Percentiles rank a stretch among this genome's conserved stretches.
Evolutionary conservation across 2,329 filamentous ascomycete genomes (phyloP).

Genomic region (Fusarium sp.): DNA sequence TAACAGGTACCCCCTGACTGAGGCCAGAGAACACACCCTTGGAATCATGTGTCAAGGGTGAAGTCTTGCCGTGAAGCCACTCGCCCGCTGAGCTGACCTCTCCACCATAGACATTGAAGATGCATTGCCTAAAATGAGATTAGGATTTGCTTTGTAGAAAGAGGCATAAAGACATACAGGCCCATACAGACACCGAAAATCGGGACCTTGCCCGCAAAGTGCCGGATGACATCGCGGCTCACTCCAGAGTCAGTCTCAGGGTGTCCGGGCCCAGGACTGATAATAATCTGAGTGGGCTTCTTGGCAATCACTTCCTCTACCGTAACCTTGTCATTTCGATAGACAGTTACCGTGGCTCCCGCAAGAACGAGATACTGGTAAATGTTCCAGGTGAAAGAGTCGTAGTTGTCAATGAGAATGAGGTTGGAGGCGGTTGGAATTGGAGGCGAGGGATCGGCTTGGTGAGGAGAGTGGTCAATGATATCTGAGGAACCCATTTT

Average conservation of each 20-base stretch:
- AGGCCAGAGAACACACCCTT: slow-evolving; percentile 93
- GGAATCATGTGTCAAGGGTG: slow-evolving; percentile 84
- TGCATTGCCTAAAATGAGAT: slow-evolving; percentile 76
- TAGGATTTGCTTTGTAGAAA: not conserved
- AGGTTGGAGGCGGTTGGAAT: slow-evolving; percentile 87
- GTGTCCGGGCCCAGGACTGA: slow-evolving; percentile 95
- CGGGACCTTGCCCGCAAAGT: slow-evolving; percentile 95
- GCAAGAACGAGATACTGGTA: slow-evolving; percentile 99
- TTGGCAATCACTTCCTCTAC: slow-evolving; percentile 83
- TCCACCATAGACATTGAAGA: slow-evolving; percentile 92
- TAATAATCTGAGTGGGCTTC: slow-evolving; percentile 90
- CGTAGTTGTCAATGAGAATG: slow-evolving; percentile 97
- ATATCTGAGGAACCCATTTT: slow-evolving; percentile 61
- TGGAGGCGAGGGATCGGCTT: slow-evolving; percentile 77
- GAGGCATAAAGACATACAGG: slow-evolving; percentile 65
- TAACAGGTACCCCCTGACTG: slow-evolving; percentile 83
- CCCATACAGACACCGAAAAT: slow-evolving; percentile 99
- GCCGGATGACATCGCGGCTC: slow-evolving; percentile 87
- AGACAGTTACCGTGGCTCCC: slow-evolving; percentile 88
- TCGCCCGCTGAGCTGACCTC: slow-evolving; percentile 92
- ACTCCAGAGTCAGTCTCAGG: slow-evolving; percentile 91
- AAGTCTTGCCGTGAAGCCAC: slow-evolving; percentile 97
- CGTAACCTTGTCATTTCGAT: slow-evolving; percentile 90
- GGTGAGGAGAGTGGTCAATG: slow-evolving; percentile 85
- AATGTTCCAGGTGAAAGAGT: slow-evolving; percentile 99